Conservation (phyloP, 768 basidiomycete species). For the Boletus sp. region DNA sequence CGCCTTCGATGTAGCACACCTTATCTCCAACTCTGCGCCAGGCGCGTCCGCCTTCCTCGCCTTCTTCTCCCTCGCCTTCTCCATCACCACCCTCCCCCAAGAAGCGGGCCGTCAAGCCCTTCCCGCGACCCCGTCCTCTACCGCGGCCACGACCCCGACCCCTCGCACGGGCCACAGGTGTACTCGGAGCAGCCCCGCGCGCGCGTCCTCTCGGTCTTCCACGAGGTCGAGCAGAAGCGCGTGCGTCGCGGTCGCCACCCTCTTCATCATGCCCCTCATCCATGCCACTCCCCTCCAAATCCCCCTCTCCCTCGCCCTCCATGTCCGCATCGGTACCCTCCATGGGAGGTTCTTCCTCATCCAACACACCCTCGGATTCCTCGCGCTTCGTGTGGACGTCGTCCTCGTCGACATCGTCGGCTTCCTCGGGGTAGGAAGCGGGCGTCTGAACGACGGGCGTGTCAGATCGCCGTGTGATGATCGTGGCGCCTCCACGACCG, state of each 20-base stretch:
- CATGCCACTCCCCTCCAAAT: constrained; percentile 31
- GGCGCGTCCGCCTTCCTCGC: constrained; percentile 52
- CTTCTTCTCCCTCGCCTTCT: constrained; percentile 40
- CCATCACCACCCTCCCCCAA: constrained; percentile 37
- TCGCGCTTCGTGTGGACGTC: constrained; percentile 30
- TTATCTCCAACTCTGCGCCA: constrained; percentile 74
- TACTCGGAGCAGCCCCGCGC: constrained; percentile 30
- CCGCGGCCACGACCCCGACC: constrained; percentile 41
- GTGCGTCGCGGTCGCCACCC: constrained; percentile 36
- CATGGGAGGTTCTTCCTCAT: constrained; percentile 31
- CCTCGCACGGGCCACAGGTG: constrained; percentile 33
- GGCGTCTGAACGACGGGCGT: constrained; percentile 21
- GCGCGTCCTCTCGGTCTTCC: constrained; percentile 40
- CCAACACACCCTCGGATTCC: constrained; percentile 29
- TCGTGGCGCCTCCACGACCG: constrained; percentile 26
- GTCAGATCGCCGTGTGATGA: constrained; percentile 25
- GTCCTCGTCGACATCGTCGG: constrained; percentile 24
- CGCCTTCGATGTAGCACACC: constrained; percentile 77
- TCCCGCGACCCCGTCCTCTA: constrained; percentile 40
- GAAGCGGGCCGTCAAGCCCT: constrained; percentile 27
- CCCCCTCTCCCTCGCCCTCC: constrained; percentile 30
- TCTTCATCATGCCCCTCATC: constrained; percentile 32
- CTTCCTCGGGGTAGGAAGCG: constrained; percentile 19
- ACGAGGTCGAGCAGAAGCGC: constrained; percentile 33
- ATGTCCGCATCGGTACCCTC: constrained; percentile 29